These are phyloP conservation scores for Platismatia glauca DNA, from an alignment of 495 filamentous ascomycete species.

Conservation along the genomic window DNA sequence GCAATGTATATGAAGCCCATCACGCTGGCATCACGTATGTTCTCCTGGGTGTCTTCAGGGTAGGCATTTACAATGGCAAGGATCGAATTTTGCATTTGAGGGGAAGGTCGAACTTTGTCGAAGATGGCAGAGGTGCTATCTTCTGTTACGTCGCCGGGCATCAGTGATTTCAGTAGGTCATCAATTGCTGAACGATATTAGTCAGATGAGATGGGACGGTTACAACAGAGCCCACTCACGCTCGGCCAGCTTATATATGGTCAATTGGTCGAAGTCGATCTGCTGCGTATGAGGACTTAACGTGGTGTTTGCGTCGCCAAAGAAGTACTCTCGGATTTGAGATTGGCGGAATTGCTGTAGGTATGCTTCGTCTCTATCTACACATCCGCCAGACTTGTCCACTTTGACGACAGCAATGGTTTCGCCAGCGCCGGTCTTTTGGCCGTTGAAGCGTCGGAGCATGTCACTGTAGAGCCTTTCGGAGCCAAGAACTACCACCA, in stretches of 20 bases:
- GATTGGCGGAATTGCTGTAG: conserved; percentile 61
- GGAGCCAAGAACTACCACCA: conserved; percentile 76
- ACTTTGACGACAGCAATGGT: conserved; percentile 65
- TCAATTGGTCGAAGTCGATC: conserved; percentile 61
- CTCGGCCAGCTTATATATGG: conserved; percentile 56
- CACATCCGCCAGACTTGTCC: conserved; percentile 80
- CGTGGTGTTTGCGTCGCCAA: conserved; percentile 66
- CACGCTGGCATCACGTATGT: conserved; percentile 73
- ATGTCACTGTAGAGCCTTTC: conserved; percentile 74
- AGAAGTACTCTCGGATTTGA: conserved; percentile 86
- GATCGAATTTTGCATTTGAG: conserved; percentile 56
- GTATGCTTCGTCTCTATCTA: conserved; percentile 67
- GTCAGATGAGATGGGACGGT: neutral
- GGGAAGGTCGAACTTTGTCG: conserved; percentile 49
- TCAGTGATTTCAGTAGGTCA: conserved; percentile 32
- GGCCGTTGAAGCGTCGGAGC: conserved; percentile 58
- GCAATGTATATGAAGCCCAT: conserved; percentile 89
- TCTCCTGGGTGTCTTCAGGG: conserved; percentile 53
- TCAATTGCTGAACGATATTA: conserved; percentile 26
- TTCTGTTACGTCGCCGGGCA: conserved; percentile 41
- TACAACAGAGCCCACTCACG: conserved; percentile 28
- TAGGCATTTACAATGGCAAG: conserved; percentile 72
- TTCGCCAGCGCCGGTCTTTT: conserved; percentile 53
- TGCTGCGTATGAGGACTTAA: conserved; percentile 79
- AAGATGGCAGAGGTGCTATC: conserved; percentile 37